Evolutionary conservation across 768 basidiomycete genomes (phyloP).

Genomic region (Sarcodon sp.): DNA sequence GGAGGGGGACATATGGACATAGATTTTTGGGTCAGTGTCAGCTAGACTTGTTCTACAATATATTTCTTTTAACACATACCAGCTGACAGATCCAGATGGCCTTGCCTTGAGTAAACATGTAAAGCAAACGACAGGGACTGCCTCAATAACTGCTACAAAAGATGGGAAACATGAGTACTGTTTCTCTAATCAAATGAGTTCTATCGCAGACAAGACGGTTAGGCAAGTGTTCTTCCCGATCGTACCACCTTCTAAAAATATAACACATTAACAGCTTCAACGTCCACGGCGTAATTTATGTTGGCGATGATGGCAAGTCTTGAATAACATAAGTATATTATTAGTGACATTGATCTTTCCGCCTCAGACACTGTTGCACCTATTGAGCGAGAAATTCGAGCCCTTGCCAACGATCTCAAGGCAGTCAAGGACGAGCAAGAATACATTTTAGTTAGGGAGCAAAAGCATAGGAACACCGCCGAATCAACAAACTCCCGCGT

Average conservation of each 20-base stretch:
- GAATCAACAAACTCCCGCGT: constrained; percentile 91
- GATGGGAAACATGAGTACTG: constrained; percentile 92
- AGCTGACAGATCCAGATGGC: constrained; percentile 76
- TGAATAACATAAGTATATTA: not conserved
- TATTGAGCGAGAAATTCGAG: constrained; percentile 90
- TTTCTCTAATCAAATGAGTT: constrained; percentile 98
- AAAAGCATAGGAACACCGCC: constrained; percentile 86
- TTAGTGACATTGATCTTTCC: not conserved
- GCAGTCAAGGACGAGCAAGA: constrained; percentile 98
- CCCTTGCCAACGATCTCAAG: constrained; percentile 66
- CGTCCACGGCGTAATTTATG: constrained; percentile 93
- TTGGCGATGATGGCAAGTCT: constrained; percentile 75
- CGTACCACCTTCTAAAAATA: not conserved
- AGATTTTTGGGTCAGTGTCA: constrained; percentile 76
- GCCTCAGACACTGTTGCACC: constrained; percentile 74
- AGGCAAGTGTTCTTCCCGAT: constrained; percentile 37
- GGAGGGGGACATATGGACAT: constrained; percentile 96
- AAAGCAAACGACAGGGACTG: constrained; percentile 80
- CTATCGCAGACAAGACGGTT: constrained; percentile 90
- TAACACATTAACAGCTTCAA: constrained; percentile 45
- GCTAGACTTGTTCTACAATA: not conserved
- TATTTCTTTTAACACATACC: constrained; percentile 3
- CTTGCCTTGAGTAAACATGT: constrained; percentile 64
- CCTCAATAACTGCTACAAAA: constrained; percentile 74
- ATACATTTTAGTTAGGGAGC: constrained; percentile 92